These are phyloP conservation scores for Aegilops longissima DNA, from an alignment of 176 grass and related monocot species.

Conservation along the genomic window DNA sequence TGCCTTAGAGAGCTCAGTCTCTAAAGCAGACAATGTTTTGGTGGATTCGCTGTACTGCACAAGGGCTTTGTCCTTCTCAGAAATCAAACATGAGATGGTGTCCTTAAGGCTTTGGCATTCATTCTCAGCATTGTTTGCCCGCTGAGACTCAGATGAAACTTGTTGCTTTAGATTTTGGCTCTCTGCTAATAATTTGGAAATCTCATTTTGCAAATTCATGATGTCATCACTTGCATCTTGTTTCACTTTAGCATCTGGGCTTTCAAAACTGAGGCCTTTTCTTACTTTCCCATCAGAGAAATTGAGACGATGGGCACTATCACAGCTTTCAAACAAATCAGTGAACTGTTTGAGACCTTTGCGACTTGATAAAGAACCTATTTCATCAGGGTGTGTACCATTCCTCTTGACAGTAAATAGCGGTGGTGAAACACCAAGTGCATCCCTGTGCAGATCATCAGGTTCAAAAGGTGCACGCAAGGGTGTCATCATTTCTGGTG, in stretches of 20 bases:
- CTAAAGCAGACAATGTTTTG: constrained; percentile 44
- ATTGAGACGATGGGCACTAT: constrained; percentile 7
- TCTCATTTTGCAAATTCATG: constrained; percentile 49
- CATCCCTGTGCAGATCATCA: constrained; percentile 58
- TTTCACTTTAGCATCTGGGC: constrained; percentile 39
- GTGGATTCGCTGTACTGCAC: constrained; percentile 46
- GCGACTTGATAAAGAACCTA: constrained; percentile 30
- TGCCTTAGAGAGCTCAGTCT: constrained; percentile 39
- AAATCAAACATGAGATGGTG: constrained; percentile 39
- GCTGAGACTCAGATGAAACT: constrained; percentile 47
- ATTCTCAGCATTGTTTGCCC: constrained; percentile 54
- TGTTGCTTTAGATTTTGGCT: constrained; percentile 43
- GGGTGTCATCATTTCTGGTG: constrained; percentile 35
- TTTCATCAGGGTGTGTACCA: constrained; percentile 49
- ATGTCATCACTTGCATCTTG: constrained; percentile 29
- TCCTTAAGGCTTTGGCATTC: constrained; percentile 47
- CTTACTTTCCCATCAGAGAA: constrained; percentile 43
- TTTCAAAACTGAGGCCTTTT: constrained; percentile 52
- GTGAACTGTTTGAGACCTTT: constrained; percentile 58
- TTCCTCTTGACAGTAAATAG: constrained; percentile 48
- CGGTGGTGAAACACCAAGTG: constrained; percentile 24
- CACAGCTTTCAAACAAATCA: constrained; percentile 43
- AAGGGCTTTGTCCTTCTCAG: constrained; percentile 44
- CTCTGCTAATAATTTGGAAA: constrained; percentile 50
- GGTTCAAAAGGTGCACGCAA: constrained; percentile 35